A percentile compares a stretch with the other conserved stretches of the same genome.
These are phyloP conservation scores for Suhomyces sp. DNA, from an alignment of 805 yeast genomes.

Conservation along the genomic window DNA sequence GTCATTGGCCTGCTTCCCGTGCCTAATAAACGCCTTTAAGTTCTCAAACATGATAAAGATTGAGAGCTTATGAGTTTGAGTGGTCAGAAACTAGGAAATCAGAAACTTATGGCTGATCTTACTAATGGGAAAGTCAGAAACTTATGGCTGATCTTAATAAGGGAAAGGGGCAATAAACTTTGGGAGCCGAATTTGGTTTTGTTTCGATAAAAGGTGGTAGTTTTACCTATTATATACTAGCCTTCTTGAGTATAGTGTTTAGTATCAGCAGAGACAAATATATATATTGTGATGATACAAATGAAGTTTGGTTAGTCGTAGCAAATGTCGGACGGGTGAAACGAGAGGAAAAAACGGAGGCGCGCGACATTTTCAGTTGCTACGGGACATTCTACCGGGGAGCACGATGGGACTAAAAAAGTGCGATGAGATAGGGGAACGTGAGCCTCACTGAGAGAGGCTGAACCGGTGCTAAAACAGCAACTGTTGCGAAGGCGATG, in stretches of 20 bases:
- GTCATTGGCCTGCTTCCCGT: constrained; percentile 57
- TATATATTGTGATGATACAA: background rate
- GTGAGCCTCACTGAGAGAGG: background rate
- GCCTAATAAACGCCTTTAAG: constrained; percentile 59
- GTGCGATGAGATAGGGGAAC: background rate
- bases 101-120: no score
- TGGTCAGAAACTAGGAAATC: no score
- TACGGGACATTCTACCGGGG: background rate
- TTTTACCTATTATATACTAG: no score
- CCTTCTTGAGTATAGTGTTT: background rate
- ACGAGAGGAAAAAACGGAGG: background rate
- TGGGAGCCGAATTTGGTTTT: no score
- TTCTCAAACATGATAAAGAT: constrained; percentile 33
- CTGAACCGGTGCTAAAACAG: background rate
- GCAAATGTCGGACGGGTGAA: background rate
- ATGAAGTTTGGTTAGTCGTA: background rate
- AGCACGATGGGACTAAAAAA: background rate
- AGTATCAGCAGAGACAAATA: background rate
- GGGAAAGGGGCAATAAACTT: no score
- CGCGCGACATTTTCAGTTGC: constrained; percentile 6
- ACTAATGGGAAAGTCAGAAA: no score
- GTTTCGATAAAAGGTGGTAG: no score
- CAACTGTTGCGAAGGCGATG: background rate
- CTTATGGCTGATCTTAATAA: no score
- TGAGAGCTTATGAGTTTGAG: no score